A percentile compares a stretch with the other conserved stretches of the same genome.
These are phyloP conservation scores for Botrytis hyacinthi DNA, from an alignment of 2,329 filamentous ascomycete genomes.

Conservation along the genomic window DNA sequence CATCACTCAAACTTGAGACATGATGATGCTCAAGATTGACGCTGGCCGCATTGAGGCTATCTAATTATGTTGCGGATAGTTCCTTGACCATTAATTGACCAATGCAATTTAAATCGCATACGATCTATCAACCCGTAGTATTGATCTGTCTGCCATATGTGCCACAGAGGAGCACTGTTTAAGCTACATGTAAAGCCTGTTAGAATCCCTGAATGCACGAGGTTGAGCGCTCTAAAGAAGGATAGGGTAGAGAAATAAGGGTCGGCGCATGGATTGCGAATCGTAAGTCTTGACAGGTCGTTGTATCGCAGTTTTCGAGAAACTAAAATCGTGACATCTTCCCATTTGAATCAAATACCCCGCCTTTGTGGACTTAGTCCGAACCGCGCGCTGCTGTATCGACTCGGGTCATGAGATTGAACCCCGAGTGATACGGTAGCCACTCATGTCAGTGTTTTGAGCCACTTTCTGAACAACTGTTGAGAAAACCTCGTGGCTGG, in stretches of 20 bases:
- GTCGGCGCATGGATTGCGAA: neutral
- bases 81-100: neutral
- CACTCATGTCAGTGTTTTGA: slow-evolving; percentile 32
- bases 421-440: slow-evolving; percentile 24
- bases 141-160: neutral
- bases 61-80: neutral
- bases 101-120: neutral
- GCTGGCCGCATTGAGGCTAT: slow-evolving; percentile 15
- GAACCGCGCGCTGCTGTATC: slow-evolving; percentile 19
- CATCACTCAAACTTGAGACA: neutral
- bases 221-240: neutral
- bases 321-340: slow-evolving; percentile 8
- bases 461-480: slow-evolving; percentile 30
- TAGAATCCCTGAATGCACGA: neutral
- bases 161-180: neutral
- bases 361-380: neutral
- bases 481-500: slow-evolving; percentile 27
- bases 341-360: neutral
- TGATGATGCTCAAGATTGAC: slow-evolving; percentile 9
- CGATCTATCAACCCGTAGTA: slow-evolving; percentile 3
- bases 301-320: slow-evolving; percentile 19
- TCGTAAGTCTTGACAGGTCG: neutral
- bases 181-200: slow-evolving; percentile 7
- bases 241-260: too few species aligned
- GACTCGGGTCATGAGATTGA: neutral